These are phyloP conservation scores for Salvia splendens DNA, from an alignment of 257 asterid genomes.

Conservation along the genomic window DNA sequence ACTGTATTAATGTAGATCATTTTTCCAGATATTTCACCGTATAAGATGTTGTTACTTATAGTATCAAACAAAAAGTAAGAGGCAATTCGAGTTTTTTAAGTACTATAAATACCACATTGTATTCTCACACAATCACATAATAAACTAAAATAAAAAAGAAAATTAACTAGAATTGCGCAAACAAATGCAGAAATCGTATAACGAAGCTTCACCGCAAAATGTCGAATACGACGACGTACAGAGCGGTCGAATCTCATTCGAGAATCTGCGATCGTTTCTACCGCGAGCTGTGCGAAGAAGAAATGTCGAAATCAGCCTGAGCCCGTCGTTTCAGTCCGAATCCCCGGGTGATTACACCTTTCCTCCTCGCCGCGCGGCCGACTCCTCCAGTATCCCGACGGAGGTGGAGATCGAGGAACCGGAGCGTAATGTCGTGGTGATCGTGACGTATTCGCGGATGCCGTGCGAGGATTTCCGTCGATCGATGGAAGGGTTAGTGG, in stretches of 20 bases:
- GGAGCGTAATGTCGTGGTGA: slow-evolving; percentile 35
- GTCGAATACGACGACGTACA: slow-evolving; percentile 36
- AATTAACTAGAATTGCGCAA: slow-evolving; percentile 38
- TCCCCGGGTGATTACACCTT: slow-evolving; percentile 23
- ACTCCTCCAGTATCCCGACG: slow-evolving; percentile 13
- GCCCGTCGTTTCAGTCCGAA: slow-evolving; percentile 13
- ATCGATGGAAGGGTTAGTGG: slow-evolving; percentile 58
- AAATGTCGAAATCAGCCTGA: slow-evolving; percentile 7
- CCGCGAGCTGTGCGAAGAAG: slow-evolving; percentile 33
- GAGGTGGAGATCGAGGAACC: slow-evolving; percentile 13
- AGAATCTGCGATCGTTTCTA: slow-evolving; percentile 50
- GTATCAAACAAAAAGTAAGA: neutral
- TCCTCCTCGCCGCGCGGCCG: slow-evolving; percentile 27
- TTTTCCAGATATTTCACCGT: neutral
- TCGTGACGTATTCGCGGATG: slow-evolving; percentile 39
- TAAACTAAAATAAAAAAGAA: neutral
- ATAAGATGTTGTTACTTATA: neutral
- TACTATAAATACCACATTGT: slow-evolving; percentile 22
- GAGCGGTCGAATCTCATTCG: slow-evolving; percentile 46
- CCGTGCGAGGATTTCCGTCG: slow-evolving; percentile 48
- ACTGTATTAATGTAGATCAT: neutral
- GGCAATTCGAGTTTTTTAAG: neutral
- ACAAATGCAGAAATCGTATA: slow-evolving; percentile 48
- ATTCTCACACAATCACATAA: neutral
- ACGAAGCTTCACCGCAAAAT: slow-evolving; percentile 39